Evolutionary conservation across 2,329 filamentous ascomycete species (phyloP), one percentile per base, ranked within the genome.

Genomic region (Colletotrichum liriopes): DNA sequence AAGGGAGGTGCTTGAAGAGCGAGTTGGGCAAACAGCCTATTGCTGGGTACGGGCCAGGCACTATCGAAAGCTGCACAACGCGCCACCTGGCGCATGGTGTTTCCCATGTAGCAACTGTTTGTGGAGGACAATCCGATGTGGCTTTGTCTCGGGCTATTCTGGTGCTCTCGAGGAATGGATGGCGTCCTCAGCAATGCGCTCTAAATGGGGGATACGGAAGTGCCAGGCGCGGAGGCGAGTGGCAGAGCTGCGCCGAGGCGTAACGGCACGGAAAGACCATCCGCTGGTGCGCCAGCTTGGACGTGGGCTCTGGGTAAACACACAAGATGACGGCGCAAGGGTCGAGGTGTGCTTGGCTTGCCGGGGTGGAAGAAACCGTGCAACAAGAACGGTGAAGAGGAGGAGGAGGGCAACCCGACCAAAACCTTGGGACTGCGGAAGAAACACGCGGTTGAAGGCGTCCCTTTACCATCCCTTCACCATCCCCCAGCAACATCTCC

Each of bases 51-150:
- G 26, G 3, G 14, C 58, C 20, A 3, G 18, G 47, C 37, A 43
- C 47, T 61, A 71, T 71, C 37, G 68, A 45, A 62, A n/a, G 14
- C 41, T 71, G 68, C 56, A 39, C 49, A 26, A 67, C 56, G 41
- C 35, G 56, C 26, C 64, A 11, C 49, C 23, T 35, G 26, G n/a
- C 43, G 45, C n/a, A 26, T 56, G 67, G 20, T 26, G 49, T 23
- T 14, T 14, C 9, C 29, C 6, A 14, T 20, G 32, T 26, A 20
- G 41, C 41, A 35, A 16, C 35, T 56, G 62, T 12, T 26, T 23
- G 26, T 35, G 41, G n/a, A 35, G 14, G 32, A 7, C 41, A 39
- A 32, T 23, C 35, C 51, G 45, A 59, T n/a, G 65, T 18, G 37
- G 49, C 35, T 61, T 63, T 62, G 58, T 32, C 49, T 51, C 29